phyloP scores from a whole-genome alignment of 2,329 filamentous ascomycete species.

The Alternaria ethzedia region DNA sequence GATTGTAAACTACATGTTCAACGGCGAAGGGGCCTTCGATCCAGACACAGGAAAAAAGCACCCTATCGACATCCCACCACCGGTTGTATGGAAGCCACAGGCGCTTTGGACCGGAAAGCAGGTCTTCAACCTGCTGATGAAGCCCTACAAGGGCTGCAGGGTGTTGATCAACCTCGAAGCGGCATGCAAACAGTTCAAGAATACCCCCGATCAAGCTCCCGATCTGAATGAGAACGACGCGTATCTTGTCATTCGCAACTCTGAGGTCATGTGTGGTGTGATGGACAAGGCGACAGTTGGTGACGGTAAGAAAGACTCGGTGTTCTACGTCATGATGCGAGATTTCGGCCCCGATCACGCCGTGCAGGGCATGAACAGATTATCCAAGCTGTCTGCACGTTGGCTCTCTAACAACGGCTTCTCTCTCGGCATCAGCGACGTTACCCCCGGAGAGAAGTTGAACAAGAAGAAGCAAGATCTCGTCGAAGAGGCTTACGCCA shows the following conservation, averaged over 20 bases:
- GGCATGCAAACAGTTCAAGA: conserved; percentile 81
- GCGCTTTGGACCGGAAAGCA: conserved; percentile 97
- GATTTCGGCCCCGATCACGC: conserved; percentile 92
- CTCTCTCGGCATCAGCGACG: conserved; percentile 94
- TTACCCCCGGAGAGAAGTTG: conserved; percentile 79
- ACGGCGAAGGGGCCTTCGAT: conserved; percentile 64
- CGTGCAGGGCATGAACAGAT: conserved; percentile 88
- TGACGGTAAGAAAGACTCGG: conserved; percentile 94
- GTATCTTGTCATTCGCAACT: conserved; percentile 93
- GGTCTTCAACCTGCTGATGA: conserved; percentile 89
- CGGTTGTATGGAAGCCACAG: conserved; percentile 83
- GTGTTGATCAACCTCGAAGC: conserved; percentile 93
- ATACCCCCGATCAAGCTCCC: conserved; percentile 70
- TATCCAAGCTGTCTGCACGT: conserved; percentile 88
- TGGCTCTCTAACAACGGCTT: conserved; percentile 91
- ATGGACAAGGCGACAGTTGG: conserved; percentile 99
- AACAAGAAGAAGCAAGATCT: conserved; percentile 75
- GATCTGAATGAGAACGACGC: conserved; percentile 77
- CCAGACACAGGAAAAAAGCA: conserved; percentile 58
- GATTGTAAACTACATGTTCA: conserved; percentile 92
- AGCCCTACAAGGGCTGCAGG: conserved; percentile 81
- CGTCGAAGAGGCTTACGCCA: conserved; percentile 77
- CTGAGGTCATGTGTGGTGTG: conserved; percentile 93
- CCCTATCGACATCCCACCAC: conserved; percentile 83
- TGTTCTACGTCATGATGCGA: conserved; percentile 95